Evolutionary conservation across 176 grass and related monocot species (phyloP).

Genomic region (Elaeis guineensis): DNA sequence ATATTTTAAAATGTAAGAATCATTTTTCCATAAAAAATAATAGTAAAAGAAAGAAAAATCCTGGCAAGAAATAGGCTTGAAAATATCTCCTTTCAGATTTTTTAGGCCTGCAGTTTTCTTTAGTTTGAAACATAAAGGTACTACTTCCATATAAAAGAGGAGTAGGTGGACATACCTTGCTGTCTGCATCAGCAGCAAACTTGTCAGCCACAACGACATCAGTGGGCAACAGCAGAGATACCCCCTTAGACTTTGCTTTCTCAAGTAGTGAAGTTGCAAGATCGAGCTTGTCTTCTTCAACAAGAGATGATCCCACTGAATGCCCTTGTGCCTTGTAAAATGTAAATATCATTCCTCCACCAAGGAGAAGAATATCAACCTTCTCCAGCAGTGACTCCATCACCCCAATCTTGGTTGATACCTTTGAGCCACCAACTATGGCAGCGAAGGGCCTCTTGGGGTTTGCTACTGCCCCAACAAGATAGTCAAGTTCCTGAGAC

Average conservation of each 20-base stretch:
- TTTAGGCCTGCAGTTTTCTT: too few species aligned
- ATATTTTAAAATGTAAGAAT: too few species aligned
- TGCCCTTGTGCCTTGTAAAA: constrained; percentile 1
- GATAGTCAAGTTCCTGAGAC: constrained; percentile 4
- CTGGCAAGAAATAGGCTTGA: too few species aligned
- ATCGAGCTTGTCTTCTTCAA: constrained; percentile 1
- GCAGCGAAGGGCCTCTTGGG: constrained; percentile 2
- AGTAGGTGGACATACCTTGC: background rate
- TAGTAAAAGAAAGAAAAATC: too few species aligned
- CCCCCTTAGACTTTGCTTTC: constrained; percentile 2
- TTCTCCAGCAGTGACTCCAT: constrained; percentile 3
- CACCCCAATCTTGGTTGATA: constrained; percentile 4
- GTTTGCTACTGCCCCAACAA: background rate
- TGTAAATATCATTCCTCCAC: constrained; percentile 5
- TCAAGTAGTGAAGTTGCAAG: background rate
- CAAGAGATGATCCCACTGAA: background rate
- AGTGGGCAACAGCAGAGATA: background rate
- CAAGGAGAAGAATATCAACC: constrained; percentile 1
- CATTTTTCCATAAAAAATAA: too few species aligned
- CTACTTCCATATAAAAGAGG: too few species aligned
- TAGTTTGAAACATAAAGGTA: too few species aligned
- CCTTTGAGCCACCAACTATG: constrained; percentile 4
- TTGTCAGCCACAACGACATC: background rate
- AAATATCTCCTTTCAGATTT: too few species aligned
- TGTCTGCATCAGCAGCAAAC: constrained; percentile 6